phyloP scores from a whole-genome alignment of 441 rosid species.

The Adansonia grandidieri region DNA sequence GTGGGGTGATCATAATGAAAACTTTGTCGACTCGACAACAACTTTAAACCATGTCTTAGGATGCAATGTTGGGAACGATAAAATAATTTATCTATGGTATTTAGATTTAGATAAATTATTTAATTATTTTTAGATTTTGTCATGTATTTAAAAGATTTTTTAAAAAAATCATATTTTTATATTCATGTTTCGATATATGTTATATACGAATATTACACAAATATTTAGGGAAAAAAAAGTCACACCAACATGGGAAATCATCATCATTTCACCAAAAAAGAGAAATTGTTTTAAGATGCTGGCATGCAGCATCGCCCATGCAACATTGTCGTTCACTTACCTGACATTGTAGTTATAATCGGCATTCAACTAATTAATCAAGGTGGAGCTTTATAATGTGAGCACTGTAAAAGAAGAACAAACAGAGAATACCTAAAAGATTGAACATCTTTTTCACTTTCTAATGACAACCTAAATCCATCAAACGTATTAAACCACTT shows the following conservation, averaged over 20 bases:
- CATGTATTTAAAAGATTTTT: too few relatives aligned
- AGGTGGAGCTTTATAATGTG: neutral
- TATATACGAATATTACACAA: too few relatives aligned
- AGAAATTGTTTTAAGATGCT: neutral
- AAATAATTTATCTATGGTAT: neutral
- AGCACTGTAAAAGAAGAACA: neutral
- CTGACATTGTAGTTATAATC: neutral
- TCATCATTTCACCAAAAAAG: neutral
- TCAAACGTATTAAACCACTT: neutral
- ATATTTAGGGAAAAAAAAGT: too few relatives aligned
- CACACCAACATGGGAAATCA: neutral
- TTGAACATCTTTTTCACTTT: neutral
- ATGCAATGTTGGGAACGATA: neutral
- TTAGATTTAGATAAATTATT: too few relatives aligned
- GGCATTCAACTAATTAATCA: neutral
- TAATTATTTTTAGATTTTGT: too few relatives aligned
- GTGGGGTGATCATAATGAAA: neutral
- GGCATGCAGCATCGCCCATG: neutral
- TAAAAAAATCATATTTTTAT: too few relatives aligned
- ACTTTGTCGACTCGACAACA: neutral
- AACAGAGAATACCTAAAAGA: neutral
- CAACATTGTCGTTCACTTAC: too few relatives aligned
- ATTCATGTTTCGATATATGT: too few relatives aligned
- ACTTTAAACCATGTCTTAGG: neutral
- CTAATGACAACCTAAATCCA: neutral